These are phyloP conservation scores for Akebia trifoliata DNA, from an alignment of 164 flowering plant genomes.

Conservation along the genomic window DNA sequence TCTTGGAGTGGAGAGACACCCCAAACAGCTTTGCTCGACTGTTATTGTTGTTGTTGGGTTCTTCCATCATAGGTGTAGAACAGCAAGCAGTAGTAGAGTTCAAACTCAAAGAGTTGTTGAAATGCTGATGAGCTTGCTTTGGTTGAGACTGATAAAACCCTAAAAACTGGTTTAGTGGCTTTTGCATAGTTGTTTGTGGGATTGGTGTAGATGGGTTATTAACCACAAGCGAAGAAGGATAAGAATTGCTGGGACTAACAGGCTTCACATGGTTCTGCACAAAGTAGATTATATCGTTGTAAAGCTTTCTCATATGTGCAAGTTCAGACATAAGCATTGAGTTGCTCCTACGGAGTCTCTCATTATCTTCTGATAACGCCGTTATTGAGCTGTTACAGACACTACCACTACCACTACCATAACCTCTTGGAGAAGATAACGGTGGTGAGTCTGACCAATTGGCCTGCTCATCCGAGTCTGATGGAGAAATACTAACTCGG, in stretches of 20 bases:
- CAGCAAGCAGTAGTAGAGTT: conserved; percentile 28
- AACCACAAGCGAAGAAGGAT: conserved; percentile 37
- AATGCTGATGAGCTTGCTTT: conserved; percentile 24
- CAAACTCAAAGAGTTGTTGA: conserved; percentile 8
- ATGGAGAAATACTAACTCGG: conserved; percentile 51
- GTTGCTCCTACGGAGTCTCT: conserved; percentile 78
- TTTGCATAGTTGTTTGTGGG: conserved; percentile 17
- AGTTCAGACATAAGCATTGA: conserved; percentile 75
- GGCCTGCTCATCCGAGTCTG: conserved; percentile 56
- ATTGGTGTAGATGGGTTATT: conserved; percentile 15
- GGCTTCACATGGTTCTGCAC: conserved; percentile 95
- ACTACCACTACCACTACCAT: conserved; percentile 8
- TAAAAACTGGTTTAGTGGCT: conserved; percentile 33
- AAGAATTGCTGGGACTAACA: conserved; percentile 62
- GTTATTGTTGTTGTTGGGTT: conserved; percentile 17
- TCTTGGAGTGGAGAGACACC: conserved; percentile 70
- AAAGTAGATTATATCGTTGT: conserved; percentile 90
- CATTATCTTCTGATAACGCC: conserved; percentile 81
- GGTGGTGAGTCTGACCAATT: conserved; percentile 54
- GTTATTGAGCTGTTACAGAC: conserved; percentile 20
- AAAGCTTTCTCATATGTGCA: conserved; percentile 88
- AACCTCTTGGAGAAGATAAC: conserved; percentile 26
- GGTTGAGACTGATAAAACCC: conserved; percentile 32
- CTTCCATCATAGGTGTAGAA: conserved; percentile 41
- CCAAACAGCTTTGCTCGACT: conserved; percentile 74